Base-by-base conservation (phyloP, 179 eudicot genomes). In the Corrigiola litoralis region DNA sequence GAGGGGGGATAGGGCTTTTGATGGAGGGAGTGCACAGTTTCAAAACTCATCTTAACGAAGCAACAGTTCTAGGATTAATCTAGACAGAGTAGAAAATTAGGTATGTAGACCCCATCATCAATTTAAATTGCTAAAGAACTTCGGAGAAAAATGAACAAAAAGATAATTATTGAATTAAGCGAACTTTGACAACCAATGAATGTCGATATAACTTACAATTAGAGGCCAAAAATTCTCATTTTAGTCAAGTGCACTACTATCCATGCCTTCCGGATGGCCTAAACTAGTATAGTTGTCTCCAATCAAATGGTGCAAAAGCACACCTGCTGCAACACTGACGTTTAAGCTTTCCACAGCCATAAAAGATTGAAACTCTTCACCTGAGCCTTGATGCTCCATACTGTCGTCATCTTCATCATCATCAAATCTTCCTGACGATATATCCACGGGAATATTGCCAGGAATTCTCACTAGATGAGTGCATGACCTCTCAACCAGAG, bases 311-410 rank as follows among this genome's bases (percentile, higher is more conserved):
- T 94, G 84, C 61, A 94, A 81, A 60, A 94, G 84, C 72, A 94
- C 99, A 57, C 99, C 99, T 27, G 99, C 96, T 37, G 97, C 99
- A 67, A 94, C 99, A 69, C 99, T 94, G 21, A 94, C 97, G 78
- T 94, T 90, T 79, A 94, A 84, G 76, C 99, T 94, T 77, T 94
- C 99, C 52, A 94, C 96, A 2, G 95, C 99, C 80, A 94, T 56
- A 68, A 88, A 92, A 34, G 97, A 86, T 24, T 58, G 79, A 28
- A 82, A 92, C 69, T 82, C 97, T 61, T 80, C 82, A 9, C 73
- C 58, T 25, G 72, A 61, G 61, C 53, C 29, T 33, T 54, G 38
- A 60, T 51, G 46, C 49, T 72, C 80, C 8, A 20, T 6, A 14
- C 46, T 29, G 48, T 69, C 72, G 11, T 18, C 63, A 31, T 73